Percentiles rank a stretch among this genome's conserved stretches.
Evolutionary conservation across 805 yeast genomes (phyloP).

Genomic region (Osmozyma mogii): DNA sequence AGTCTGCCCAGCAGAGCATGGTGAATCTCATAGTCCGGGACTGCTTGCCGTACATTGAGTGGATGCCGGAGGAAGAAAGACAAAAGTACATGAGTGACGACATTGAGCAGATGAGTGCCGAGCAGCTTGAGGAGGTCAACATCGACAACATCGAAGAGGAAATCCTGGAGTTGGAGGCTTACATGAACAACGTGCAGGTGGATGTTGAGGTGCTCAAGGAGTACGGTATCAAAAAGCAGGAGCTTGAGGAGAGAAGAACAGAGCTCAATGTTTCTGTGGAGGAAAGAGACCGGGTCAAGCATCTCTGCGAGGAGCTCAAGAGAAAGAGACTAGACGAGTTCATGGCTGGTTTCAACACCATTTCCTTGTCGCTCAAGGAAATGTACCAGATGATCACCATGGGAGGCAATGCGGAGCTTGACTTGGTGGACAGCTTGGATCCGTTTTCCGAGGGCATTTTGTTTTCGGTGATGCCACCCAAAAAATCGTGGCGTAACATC

Average conservation of each 20-base stretch:
- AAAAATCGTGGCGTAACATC: constrained; percentile 94
- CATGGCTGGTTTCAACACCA: constrained; percentile 84
- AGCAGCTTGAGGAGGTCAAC: constrained; percentile 44
- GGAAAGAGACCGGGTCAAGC: constrained; percentile 56
- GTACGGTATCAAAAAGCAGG: constrained; percentile 59
- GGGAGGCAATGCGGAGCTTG: constrained; percentile 99
- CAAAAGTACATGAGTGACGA: constrained; percentile 24
- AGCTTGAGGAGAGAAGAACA: constrained; percentile 52
- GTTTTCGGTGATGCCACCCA: constrained; percentile 98
- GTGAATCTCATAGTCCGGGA: constrained; percentile 45
- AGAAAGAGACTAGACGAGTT: constrained; percentile 77
- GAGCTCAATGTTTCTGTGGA: constrained; percentile 65
- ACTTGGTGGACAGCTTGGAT: constrained; percentile 88
- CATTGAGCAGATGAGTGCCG: constrained; percentile 40
- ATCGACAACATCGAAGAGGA: constrained; percentile 41
- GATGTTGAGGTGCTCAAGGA: constrained; percentile 73
- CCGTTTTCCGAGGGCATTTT: constrained; percentile 97
- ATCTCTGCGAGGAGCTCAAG: constrained; percentile 58
- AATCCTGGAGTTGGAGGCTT: constrained; percentile 46
- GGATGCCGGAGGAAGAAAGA: constrained; percentile 39
- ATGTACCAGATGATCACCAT: constrained; percentile 98
- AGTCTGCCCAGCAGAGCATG: constrained; percentile 33
- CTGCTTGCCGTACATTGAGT: constrained; percentile 39
- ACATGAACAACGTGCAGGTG: constrained; percentile 48
- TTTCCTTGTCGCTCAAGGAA: constrained; percentile 82